Base-by-base conservation (phyloP, 2,329 filamentous ascomycete species). In the Claviceps sp. region DNA sequence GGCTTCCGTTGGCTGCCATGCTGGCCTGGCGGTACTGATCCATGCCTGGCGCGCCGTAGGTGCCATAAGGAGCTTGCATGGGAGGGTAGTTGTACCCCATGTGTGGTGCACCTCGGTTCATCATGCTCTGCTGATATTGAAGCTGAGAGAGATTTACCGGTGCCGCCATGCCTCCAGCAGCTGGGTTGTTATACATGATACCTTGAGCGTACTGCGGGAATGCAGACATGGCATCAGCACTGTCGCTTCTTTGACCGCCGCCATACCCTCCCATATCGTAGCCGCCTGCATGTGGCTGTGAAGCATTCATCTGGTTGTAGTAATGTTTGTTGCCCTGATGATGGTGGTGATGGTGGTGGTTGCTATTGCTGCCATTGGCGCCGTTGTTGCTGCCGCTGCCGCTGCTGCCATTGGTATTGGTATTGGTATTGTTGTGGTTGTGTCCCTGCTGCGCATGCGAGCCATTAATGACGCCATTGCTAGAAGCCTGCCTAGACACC, bases 111-210 rank as follows among this genome's bases (percentile, higher is more conserved):
- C 70, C 73, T 18, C 79, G 72, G 47, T 71, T 70, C 64, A 82
- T 71, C 68, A 82, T 72, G 59, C 63, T 71, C 61, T 81, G 79
- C 62, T 81, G 78, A 60, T 78, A 82, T 56, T 79, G 77, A 57
- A 81, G 62, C 57, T 76, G 77, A 60, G 78, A 74, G 54, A 81
- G 63, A 57, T 69, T 72, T 56, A 73, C 72, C 45, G 66, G 61
- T 4, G 75, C 70, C 55, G 65, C 56, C 60, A 79, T 71, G 41
- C 73, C 67, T 30, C 70, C 68, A 57, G 68, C 71, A 57, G 68
- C 71, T 30, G 68, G 61, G 5, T 68, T 63, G 52, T 70, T 72
- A 64, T 74, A 82, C 69, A 81, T 74, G 45, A 73, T 67, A 46
- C 68, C 70, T 60, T 76, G 76, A 20, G 72, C 68, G 50, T 72